Evolutionary conservation across 2,329 filamentous ascomycete genomes (phyloP).

Genomic region (Ascosphaera acerosa): DNA sequence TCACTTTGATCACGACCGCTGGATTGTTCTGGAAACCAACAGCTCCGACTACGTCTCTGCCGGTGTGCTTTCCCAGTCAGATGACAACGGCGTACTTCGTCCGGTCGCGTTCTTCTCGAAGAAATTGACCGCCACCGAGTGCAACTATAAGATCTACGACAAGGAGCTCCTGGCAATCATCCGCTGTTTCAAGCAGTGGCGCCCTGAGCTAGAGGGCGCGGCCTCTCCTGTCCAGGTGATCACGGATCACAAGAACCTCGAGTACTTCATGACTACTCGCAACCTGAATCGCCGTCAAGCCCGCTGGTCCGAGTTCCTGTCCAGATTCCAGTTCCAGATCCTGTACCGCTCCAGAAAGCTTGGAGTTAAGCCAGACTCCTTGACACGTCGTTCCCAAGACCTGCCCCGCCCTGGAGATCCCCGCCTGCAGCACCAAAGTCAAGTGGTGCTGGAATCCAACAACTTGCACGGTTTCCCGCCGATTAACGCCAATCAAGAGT

Average conservation of each 20-base stretch:
- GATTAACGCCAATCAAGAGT: too few relatives aligned
- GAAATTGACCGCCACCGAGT: slow-evolving; percentile 7
- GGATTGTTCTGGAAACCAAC: slow-evolving; percentile 8
- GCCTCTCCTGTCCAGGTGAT: slow-evolving; percentile 6
- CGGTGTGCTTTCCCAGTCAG: slow-evolving; percentile 6
- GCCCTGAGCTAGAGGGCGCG: slow-evolving; percentile 5
- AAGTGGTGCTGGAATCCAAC: too few relatives aligned
- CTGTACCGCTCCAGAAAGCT: slow-evolving; percentile 2
- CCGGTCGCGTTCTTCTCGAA: slow-evolving; percentile 8
- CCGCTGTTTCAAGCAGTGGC: slow-evolving; percentile 7
- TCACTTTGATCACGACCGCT: slow-evolving; percentile 6
- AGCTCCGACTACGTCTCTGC: slow-evolving; percentile 6
- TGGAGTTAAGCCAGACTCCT: slow-evolving; percentile 1
- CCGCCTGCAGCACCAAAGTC: too few relatives aligned
- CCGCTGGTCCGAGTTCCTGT: slow-evolving; percentile 2
- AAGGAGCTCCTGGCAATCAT: slow-evolving; percentile 12
- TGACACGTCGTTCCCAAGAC: slow-evolving; percentile 1
- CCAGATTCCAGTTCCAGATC: slow-evolving; percentile 3
- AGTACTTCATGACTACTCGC: slow-evolving; percentile 8
- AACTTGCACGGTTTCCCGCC: too few relatives aligned
- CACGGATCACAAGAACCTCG: slow-evolving; percentile 10
- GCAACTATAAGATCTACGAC: slow-evolving; percentile 11
- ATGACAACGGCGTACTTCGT: slow-evolving; percentile 6
- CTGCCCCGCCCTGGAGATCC: too few relatives aligned
- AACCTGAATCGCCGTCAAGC: slow-evolving; percentile 2